Conservation (phyloP, 1,284 basidiomycete species). For the Boletus smithii region DNA sequence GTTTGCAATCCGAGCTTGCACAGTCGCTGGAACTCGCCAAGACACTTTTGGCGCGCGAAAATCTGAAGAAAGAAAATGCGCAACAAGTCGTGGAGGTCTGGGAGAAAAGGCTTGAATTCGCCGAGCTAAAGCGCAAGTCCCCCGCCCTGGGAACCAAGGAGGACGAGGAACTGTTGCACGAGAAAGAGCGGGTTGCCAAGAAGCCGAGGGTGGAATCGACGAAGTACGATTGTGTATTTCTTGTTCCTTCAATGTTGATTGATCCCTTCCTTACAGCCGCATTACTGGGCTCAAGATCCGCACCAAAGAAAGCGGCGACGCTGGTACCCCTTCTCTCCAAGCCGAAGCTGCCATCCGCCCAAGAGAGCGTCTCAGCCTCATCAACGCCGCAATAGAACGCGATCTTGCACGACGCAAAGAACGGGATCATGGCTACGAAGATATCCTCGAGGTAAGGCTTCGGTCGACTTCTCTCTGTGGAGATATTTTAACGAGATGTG, state of each 20-base stretch:
- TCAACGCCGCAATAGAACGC: constrained; percentile 67
- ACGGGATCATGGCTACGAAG: constrained; percentile 81
- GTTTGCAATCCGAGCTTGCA: constrained; percentile 75
- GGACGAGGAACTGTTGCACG: constrained; percentile 81
- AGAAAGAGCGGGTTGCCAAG: constrained; percentile 69
- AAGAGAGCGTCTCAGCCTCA: constrained; percentile 60
- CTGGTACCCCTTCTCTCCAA: constrained; percentile 41
- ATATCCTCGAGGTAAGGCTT: constrained; percentile 68
- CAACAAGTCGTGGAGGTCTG: constrained; percentile 67
- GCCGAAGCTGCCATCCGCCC: constrained; percentile 54
- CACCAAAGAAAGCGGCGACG: constrained; percentile 41
- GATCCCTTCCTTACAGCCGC: constrained; percentile 35
- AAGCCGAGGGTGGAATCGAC: constrained; percentile 44
- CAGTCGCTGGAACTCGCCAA: constrained; percentile 73
- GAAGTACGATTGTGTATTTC: constrained; percentile 35
- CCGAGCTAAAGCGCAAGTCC: constrained; percentile 78
- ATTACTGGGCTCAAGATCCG: constrained; percentile 50
- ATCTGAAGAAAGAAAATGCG: constrained; percentile 64
- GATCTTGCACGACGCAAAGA: constrained; percentile 68
- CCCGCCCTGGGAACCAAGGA: constrained; percentile 64
- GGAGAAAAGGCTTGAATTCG: constrained; percentile 74
- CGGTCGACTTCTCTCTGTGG: background rate
- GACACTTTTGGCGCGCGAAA: constrained; percentile 70
- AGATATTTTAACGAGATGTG: background rate
- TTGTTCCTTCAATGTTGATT: background rate